Percentiles rank a stretch among this genome's conserved stretches.
Conservation (phyloP, 1,139 yeast species). For the Meyerozyma elateridarum region DNA sequence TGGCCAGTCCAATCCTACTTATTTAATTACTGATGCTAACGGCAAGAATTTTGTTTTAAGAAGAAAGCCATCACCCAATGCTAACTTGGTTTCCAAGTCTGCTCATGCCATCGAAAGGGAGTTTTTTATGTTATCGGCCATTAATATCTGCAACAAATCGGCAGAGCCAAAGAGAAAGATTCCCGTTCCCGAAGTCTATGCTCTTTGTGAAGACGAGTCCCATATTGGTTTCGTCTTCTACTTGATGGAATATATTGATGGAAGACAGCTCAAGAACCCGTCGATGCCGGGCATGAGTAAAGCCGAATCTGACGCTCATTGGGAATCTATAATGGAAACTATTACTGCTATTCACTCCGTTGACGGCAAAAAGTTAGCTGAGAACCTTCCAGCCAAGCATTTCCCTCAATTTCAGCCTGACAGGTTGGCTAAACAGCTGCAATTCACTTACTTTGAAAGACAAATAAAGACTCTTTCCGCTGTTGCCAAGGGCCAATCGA, state of each 20-base stretch:
- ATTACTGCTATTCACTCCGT: conserved; percentile 50
- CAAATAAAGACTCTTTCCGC: conserved; percentile 48
- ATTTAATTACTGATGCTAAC: conserved; percentile 40
- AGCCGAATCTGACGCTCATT: conserved; percentile 24
- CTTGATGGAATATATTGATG: conserved; percentile 57
- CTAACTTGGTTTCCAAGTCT: conserved; percentile 48
- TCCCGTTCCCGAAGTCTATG: conserved; percentile 45
- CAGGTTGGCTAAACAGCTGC: conserved; percentile 16
- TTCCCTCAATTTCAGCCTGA: conserved; percentile 42
- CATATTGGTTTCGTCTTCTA: conserved; percentile 51
- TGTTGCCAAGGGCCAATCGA: conserved; percentile 49
- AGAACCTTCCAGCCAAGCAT: conserved; percentile 40
- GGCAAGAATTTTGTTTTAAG: conserved; percentile 49
- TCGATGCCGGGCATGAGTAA: conserved; percentile 36
- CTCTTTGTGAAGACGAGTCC: conserved; percentile 50
- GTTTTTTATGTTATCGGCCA: conserved; percentile 49
- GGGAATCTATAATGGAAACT: conserved; percentile 51
- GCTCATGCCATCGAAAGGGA: conserved; percentile 69
- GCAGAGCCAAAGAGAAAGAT: conserved; percentile 26
- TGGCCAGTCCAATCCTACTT: conserved; percentile 69
- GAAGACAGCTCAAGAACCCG: conserved; percentile 57
- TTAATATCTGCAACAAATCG: conserved; percentile 27
- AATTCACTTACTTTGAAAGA: conserved; percentile 47
- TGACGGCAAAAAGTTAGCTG: conserved; percentile 42
- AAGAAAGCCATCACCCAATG: conserved; percentile 56